phyloP scores from a whole-genome alignment of 768 basidiomycete genomes.

The Trametes sanguinea region DNA sequence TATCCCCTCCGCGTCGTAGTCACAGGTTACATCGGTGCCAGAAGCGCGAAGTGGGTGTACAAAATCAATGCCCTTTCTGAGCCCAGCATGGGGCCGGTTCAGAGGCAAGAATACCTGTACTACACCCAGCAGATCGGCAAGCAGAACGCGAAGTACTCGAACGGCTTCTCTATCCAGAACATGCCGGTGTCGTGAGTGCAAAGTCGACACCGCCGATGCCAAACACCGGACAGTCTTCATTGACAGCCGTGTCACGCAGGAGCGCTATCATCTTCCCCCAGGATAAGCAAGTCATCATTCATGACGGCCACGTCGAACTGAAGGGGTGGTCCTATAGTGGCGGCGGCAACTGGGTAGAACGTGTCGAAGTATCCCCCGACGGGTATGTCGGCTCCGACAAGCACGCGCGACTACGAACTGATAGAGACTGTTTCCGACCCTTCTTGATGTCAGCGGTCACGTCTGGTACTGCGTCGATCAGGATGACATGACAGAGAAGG shows the following conservation, averaged over 20 bases:
- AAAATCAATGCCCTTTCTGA: slow-evolving; percentile 51
- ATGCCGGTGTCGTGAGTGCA: slow-evolving; percentile 58
- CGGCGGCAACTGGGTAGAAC: slow-evolving; percentile 54
- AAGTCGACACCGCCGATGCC: not conserved
- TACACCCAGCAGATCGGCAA: slow-evolving; percentile 55
- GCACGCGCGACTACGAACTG: not conserved
- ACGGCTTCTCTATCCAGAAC: slow-evolving; percentile 57
- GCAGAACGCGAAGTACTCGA: slow-evolving; percentile 53
- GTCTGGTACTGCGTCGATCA: slow-evolving; percentile 51
- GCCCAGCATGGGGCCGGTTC: slow-evolving; percentile 53
- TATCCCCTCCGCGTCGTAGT: slow-evolving; percentile 52
- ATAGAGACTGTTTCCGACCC: not conserved
- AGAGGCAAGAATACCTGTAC: slow-evolving; percentile 55
- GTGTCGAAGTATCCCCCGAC: slow-evolving; percentile 56
- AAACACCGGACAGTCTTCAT: not conserved
- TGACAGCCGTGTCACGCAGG: slow-evolving; percentile 29
- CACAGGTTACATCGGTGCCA: slow-evolving; percentile 55
- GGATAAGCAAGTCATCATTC: slow-evolving; percentile 49
- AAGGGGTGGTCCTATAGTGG: slow-evolving; percentile 36
- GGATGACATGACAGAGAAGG: slow-evolving; percentile 53
- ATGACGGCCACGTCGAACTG: slow-evolving; percentile 49
- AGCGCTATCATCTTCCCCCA: slow-evolving; percentile 50
- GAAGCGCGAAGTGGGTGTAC: slow-evolving; percentile 57
- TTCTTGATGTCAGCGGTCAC: slow-evolving; percentile 38
- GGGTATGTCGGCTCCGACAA: slow-evolving; percentile 34